Evolutionary conservation across 306 rosid genomes (phyloP), one percentile per base, ranked within the genome.

Genomic region (Vachellia collinsii): DNA sequence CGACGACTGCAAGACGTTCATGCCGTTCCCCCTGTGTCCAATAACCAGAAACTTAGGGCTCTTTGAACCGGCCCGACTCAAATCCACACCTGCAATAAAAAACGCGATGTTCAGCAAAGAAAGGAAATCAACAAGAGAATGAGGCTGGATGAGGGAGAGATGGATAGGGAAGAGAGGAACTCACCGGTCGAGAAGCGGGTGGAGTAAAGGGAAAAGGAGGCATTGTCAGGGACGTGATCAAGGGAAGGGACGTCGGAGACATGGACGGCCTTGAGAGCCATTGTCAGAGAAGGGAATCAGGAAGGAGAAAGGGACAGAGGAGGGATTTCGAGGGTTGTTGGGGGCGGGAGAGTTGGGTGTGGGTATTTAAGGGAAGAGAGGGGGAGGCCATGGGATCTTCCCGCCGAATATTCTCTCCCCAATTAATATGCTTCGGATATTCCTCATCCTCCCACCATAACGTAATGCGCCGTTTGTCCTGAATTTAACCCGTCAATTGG

Each of bases 21-120:
- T 94, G 11, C 98, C 97, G 56, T 80, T 68, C 19, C 97, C 97
- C 34, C 98, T 81, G 58, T 94, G 98, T 38, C 98, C 98, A 17
- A 92, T 61, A 65, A 92, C 94, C 38, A 83, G 73, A 76, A 94
- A 88, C 63, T 89, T 94, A 0, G 87, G 85, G 62, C 81, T 10
- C 47, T 83, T 83, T 41, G 78, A 73, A 11, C 68, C 83, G 1
- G 76, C 63, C 13, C 54, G 76, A 9, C 11, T 63, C 83, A 83
- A 72, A 25, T 72, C 83, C 80, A 83, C 47, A 1, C 72, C 89
- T 73, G 76, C 3, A 29, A 39, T 17, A 14, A 71, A 39, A 23
- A 16, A 29, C 5, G n/a, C 11, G 6, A 38, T 36, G 3, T 34
- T 34, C 5, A 36, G 3, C 11, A 0, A 44, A 7, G 13, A 47